Conservation (phyloP, 257 asterid species). For the Penstemon davidsonii region DNA sequence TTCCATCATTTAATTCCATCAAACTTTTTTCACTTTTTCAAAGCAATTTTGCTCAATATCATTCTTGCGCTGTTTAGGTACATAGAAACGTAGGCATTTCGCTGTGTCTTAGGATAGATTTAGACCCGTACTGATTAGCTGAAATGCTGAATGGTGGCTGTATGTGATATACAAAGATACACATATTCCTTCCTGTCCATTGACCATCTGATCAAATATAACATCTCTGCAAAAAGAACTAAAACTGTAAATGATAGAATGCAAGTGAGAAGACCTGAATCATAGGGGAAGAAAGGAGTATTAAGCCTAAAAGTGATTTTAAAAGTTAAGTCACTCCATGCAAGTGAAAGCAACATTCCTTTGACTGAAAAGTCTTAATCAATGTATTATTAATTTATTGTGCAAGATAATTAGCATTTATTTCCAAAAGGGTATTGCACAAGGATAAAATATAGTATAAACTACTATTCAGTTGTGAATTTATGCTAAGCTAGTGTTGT, state of each 20-base stretch:
- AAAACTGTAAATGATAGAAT: neutral
- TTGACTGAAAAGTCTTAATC: slow-evolving; percentile 12
- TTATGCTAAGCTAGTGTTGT: no score
- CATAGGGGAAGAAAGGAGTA: slow-evolving; percentile 1
- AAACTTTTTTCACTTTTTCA: no score
- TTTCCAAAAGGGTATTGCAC: neutral
- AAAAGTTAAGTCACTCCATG: neutral
- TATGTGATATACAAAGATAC: neutral
- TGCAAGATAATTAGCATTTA: neutral
- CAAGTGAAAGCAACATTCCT: slow-evolving; percentile 6
- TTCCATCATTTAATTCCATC: no score
- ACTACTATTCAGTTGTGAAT: neutral
- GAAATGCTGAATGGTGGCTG: neutral
- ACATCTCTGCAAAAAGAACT: neutral
- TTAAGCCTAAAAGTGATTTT: neutral
- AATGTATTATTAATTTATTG: neutral
- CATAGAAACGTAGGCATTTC: neutral
- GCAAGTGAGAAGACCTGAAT: neutral
- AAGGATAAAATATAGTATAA: neutral
- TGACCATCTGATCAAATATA: neutral
- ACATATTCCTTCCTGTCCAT: neutral
- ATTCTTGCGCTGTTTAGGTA: no score
- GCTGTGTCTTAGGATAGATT: neutral
- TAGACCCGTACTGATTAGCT: neutral
- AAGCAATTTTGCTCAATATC: no score